Base-by-base conservation (phyloP, 257 asterid genomes). In the Craterostigma plantagineum region DNA sequence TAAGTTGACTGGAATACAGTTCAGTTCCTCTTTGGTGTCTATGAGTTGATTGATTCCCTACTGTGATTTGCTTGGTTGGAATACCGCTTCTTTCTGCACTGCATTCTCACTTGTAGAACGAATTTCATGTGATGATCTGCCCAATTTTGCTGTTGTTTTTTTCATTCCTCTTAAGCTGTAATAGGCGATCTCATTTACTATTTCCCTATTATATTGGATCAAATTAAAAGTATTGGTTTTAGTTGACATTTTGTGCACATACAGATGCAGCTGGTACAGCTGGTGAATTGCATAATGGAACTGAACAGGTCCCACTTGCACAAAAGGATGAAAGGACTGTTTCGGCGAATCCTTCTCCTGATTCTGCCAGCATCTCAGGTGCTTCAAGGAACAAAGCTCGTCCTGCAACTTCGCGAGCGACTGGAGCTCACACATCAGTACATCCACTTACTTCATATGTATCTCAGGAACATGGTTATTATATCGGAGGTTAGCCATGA, bases 251-350 rank as follows among this genome's bases (percentile, higher is more conserved):
- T 23, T 40, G 56, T 63, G 49, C 49, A 51, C 44, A 56, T 47
- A 50, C 60, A 51, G 63, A 52, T 59, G 62, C 71, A 90, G 99
- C 82, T 58, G 92, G 75, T 56, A 60, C 81, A 63, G 70, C 59
- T 51, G 75, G 54, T 55, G 96, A 77, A 54, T 59, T 71, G n/a
- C n/a, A n/a, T 58, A 81, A 75, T 61, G 76, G 63, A 61, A 60
- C 67, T 56, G 65, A 92, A 10, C 94, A 77, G 47, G 76, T 83
- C 95, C 70, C 79, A 45, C 59, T 75, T 63, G 57, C 76, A 13
- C 90, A 86, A 43, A 83, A 83, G 67, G 94, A 76, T 65, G 96
- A 79, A 66, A 75, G 87, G 69, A 53, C 66, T 54, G 69, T 64
- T 60, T 60, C 96, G 52, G 70, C 75, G 45, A 80, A 73, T 63